Conservation (phyloP, 805 yeast species). For the Saitoella complicata region DNA sequence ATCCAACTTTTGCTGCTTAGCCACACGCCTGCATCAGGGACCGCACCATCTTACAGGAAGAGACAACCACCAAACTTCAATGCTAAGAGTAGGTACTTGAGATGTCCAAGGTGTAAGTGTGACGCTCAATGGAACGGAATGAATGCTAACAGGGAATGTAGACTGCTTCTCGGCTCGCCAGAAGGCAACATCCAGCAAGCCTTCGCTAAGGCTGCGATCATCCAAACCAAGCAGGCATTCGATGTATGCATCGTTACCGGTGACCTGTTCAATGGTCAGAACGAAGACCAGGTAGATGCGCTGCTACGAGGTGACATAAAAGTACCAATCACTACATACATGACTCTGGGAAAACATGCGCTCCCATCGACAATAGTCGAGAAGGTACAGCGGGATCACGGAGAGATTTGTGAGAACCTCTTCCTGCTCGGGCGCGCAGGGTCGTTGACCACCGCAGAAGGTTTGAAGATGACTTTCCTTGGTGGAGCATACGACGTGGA, state of each 20-base stretch:
- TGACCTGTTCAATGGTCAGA: conserved; percentile 4
- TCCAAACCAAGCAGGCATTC: conserved; percentile 10
- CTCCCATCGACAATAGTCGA: neutral
- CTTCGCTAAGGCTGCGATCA: conserved; percentile 8
- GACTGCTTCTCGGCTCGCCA: conserved; percentile 11
- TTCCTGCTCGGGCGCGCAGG: conserved; percentile 7
- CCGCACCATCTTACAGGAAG: too few species aligned
- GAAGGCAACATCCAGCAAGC: conserved; percentile 3
- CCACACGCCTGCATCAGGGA: too few species aligned
- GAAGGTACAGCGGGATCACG: conserved; percentile 1
- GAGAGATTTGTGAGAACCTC: conserved; percentile 5
- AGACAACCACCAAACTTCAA: too few species aligned
- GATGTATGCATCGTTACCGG: conserved; percentile 11
- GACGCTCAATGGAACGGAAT: too few species aligned
- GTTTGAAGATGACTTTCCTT: conserved; percentile 6
- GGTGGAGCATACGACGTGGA: conserved; percentile 2
- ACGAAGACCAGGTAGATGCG: conserved; percentile 3
- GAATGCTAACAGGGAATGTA: neutral
- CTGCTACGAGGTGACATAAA: conserved; percentile 4
- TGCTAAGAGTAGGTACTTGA: too few species aligned
- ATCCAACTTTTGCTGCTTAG: too few species aligned
- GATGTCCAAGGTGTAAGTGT: too few species aligned
- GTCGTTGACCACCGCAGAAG: conserved; percentile 4
- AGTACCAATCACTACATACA: conserved; percentile 8
- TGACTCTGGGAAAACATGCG: conserved; percentile 1